phyloP scores from a whole-genome alignment of 2,329 filamentous ascomycete species.

The Trichophyton verrucosum region DNA sequence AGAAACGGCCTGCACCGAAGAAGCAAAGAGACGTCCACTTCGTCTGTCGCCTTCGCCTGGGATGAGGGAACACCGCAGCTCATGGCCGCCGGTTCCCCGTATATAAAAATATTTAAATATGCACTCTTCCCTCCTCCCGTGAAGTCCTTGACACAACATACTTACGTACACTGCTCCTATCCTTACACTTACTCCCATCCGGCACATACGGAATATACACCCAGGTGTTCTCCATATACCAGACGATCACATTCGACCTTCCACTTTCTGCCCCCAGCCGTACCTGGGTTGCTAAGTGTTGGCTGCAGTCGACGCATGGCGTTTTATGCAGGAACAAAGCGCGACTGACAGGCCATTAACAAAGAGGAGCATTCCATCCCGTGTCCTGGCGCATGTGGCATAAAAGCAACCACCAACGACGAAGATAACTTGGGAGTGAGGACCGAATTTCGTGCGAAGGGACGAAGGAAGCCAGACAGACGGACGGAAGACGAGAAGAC shows the following conservation, averaged over 20 bases:
- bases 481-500: not conserved
- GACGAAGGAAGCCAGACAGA: not conserved
- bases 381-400: not conserved
- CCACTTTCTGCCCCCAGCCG: not conserved
- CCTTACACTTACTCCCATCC: not conserved
- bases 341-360: not conserved
- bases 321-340: constrained; percentile 1
- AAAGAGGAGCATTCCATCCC: not conserved
- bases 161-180: not conserved
- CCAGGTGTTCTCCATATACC: not conserved
- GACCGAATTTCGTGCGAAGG: not conserved
- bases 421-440: not conserved
- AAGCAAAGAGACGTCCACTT: not conserved
- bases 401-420: not conserved
- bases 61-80: not conserved
- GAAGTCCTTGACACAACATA: not conserved
- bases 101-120: not conserved
- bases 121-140: not conserved
- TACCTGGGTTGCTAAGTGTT: not conserved
- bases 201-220: not conserved
- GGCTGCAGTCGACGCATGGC: not conserved
- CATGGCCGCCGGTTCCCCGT: not conserved
- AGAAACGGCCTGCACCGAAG: not conserved
- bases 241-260: not conserved
- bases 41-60: not conserved